Evolutionary conservation across 495 filamentous ascomycete genomes (phyloP), one percentile per base, ranked within the genome.

Genomic region (Penicillium diatomitis): DNA sequence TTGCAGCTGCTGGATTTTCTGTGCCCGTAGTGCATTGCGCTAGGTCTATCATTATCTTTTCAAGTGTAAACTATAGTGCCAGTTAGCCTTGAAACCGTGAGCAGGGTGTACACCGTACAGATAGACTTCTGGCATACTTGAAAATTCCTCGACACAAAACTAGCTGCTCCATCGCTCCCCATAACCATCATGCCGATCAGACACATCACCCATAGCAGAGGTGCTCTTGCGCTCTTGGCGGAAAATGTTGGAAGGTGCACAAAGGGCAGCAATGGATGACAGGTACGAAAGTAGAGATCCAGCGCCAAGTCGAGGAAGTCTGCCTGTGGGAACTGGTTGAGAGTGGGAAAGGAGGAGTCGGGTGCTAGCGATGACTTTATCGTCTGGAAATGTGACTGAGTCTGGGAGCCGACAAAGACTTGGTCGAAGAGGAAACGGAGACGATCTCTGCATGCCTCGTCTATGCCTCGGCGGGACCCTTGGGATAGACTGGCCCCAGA

Each of bases 221-320:
- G 62, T 31, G 55, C 60, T 11, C 60, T 65, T 4, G 69, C 66
- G 33, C 66, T 71, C 48, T 69, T 74, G 0, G 74, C 72, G 12
- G 65, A 71, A 49, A 77, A 78, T 1, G 74, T 74, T 5, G 75
- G 72, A 4, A 71, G 58, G 53, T 78, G 75, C 5, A 78, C 66
- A 54, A 76, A 74, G 2, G 73, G 74, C n/a, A 77, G 60, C 9
- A 75, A 62, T 4, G 73, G 70, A 48, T 76, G 70, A 46, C 75
- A 77, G 6, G 70, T 69, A 38, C 71, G 69, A 47, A 78, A 73
- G 48, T 70, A 78, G 11, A 75, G 55, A 43, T 78, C 75, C n/a
- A 78, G 60, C n/a, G 72, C 72, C 64, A 76, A 75, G 52, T 78
- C 74, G n/a, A 78, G 56, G n/a, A 76, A 67, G 48, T 77, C 74